These are phyloP conservation scores for Metschnikowia noctiluminum DNA, from an alignment of 805 yeast genomes.

Conservation along the genomic window DNA sequence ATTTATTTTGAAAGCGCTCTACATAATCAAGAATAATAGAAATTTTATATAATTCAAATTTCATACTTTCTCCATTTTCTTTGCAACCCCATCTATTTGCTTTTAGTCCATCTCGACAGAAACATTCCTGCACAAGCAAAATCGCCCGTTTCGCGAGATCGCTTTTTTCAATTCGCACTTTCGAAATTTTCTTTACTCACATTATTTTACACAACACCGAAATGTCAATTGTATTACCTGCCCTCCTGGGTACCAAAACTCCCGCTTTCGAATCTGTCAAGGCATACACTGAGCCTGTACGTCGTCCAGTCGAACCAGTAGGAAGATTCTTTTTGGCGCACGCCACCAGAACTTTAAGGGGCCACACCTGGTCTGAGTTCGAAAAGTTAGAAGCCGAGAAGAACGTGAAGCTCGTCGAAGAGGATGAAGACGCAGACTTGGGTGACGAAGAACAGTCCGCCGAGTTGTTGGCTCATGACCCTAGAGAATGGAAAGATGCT, in stretches of 20 bases:
- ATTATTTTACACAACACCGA: conserved; percentile 12
- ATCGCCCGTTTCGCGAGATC: too few species aligned
- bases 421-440: conserved; percentile 57
- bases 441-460: conserved; percentile 71
- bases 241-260: conserved; percentile 41
- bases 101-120: too few species aligned
- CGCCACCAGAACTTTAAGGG: conserved; percentile 91
- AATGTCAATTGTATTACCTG: conserved; percentile 50
- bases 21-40: too few species aligned
- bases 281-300: conserved; percentile 55
- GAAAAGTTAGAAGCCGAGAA: conserved; percentile 91
- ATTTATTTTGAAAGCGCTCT: too few species aligned
- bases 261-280: conserved; percentile 50
- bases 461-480: conserved; percentile 80
- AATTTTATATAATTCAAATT: too few species aligned
- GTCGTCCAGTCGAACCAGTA: conserved; percentile 91
- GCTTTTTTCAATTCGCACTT: background rate
- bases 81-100: too few species aligned
- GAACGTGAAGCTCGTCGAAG: conserved; percentile 72
- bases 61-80: too few species aligned
- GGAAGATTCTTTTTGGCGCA: conserved; percentile 95
- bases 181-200: background rate
- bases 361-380: conserved; percentile 98
- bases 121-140: too few species aligned
- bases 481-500: conserved; percentile 97